These are phyloP conservation scores for Eucalyptus guilfoylei DNA, from an alignment of 345 rosid species.

Conservation along the genomic window DNA sequence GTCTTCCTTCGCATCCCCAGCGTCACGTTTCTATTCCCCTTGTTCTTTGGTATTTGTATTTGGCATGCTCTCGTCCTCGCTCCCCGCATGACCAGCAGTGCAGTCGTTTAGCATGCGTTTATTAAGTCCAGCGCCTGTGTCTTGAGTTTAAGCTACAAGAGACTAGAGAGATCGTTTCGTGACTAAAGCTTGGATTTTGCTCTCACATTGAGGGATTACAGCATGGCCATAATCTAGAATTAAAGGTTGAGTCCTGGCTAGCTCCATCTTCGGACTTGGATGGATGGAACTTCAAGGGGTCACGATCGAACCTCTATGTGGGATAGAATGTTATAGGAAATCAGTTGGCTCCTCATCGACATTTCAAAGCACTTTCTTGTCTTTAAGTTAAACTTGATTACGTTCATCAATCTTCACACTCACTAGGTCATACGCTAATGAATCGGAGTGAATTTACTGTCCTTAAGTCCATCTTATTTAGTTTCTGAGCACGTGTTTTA, in stretches of 20 bases:
- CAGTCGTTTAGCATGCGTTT: background rate
- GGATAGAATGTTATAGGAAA: background rate
- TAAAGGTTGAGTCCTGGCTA: background rate
- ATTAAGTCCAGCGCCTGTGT: background rate
- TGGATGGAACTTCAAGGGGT: background rate
- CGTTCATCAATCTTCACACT: background rate
- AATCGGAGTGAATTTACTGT: background rate
- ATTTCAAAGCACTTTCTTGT: background rate
- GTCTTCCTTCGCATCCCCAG: background rate
- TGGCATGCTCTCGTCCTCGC: background rate
- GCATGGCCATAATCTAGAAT: background rate
- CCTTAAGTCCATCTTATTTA: background rate
- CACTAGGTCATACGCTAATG: background rate
- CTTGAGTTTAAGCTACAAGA: background rate
- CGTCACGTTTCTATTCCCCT: background rate
- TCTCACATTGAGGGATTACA: background rate
- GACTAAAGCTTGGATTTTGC: background rate
- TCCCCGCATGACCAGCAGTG: rapidly evolving
- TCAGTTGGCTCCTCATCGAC: rapidly evolving
- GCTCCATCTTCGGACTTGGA: background rate
- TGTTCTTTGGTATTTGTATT: background rate
- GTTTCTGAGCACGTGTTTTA: too few species aligned
- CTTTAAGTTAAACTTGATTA: background rate
- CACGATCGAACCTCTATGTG: background rate
- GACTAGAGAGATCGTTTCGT: background rate